Evolutionary conservation across 768 basidiomycete genomes (phyloP).

Genomic region (Fomitopsis serialis): DNA sequence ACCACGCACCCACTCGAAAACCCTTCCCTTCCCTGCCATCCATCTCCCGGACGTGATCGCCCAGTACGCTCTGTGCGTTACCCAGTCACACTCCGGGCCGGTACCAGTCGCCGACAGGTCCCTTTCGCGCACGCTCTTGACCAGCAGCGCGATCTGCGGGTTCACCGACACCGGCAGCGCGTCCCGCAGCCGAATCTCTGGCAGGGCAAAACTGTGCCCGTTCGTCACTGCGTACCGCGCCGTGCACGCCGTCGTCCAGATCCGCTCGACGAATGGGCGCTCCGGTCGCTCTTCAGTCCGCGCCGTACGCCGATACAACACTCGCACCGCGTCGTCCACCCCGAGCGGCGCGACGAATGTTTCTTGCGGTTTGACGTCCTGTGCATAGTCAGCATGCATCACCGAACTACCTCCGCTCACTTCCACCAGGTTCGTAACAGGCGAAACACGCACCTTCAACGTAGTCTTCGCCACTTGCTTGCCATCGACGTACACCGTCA

Average conservation of each 20-base stretch:
- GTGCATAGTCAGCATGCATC: background rate
- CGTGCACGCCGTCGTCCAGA: constrained; percentile 38
- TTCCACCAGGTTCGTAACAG: background rate
- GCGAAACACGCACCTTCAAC: constrained; percentile 31
- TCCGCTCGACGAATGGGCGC: constrained; percentile 40
- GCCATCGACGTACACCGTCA: constrained; percentile 53
- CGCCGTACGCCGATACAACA: constrained; percentile 36
- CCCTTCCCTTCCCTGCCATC: constrained; percentile 45
- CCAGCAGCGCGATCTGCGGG: constrained; percentile 22
- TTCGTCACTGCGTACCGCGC: constrained; percentile 36
- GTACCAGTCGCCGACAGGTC: constrained; percentile 40
- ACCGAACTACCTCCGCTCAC: too few relatives aligned
- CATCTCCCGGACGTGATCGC: constrained; percentile 29
- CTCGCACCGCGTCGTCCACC: constrained; percentile 24
- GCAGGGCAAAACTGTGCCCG: constrained; percentile 40
- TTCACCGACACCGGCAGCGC: constrained; percentile 27
- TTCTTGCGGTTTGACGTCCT: background rate
- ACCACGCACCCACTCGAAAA: constrained; percentile 51
- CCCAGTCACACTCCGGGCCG: constrained; percentile 11
- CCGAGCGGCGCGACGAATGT: constrained; percentile 31
- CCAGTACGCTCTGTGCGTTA: constrained; percentile 22
- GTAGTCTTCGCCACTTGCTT: constrained; percentile 50
- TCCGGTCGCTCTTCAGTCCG: constrained; percentile 30
- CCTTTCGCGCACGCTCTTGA: constrained; percentile 39
- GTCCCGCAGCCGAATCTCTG: constrained; percentile 42